Conservation (phyloP, 2,329 filamentous ascomycete species). For the Neopestalotiopsis sp. region DNA sequence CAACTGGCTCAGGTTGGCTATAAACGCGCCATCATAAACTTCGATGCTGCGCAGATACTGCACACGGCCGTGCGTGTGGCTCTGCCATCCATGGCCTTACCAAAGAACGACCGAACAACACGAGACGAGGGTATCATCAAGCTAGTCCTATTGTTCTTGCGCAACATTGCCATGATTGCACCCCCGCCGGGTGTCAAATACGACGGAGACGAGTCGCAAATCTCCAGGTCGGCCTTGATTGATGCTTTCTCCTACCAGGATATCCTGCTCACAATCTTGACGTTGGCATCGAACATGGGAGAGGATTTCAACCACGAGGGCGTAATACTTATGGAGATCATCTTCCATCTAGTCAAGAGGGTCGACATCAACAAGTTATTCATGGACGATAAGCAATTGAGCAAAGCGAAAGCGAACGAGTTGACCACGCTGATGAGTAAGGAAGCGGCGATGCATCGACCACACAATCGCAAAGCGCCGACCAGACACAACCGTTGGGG, state of each 20-base stretch:
- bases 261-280: conserved; percentile 83
- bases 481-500: conserved; percentile 93
- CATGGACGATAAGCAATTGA: conserved; percentile 77
- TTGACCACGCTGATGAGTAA: conserved; percentile 77
- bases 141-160: conserved; percentile 84
- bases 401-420: conserved; percentile 73
- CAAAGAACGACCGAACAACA: conserved; percentile 74
- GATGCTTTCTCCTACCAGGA: conserved; percentile 91
- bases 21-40: conserved; percentile 87
- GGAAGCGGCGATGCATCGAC: conserved; percentile 81
- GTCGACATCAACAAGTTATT: conserved; percentile 86
- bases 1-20: conserved; percentile 88
- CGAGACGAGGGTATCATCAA: conserved; percentile 94
- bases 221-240: conserved; percentile 86
- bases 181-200: conserved; percentile 74
- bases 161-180: conserved; percentile 86
- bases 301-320: conserved; percentile 93
- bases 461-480: conserved; percentile 78
- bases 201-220: conserved; percentile 88
- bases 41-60: conserved; percentile 77
- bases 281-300: conserved; percentile 88
- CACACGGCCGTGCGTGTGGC: conserved; percentile 82
- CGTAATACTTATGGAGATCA: conserved; percentile 84
- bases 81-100: conserved; percentile 82
- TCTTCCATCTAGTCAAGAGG: conserved; percentile 93